Evolutionary conservation across 345 rosid genomes (phyloP), one percentile per base, ranked within the genome.

Genomic region (Pistacia vera): DNA sequence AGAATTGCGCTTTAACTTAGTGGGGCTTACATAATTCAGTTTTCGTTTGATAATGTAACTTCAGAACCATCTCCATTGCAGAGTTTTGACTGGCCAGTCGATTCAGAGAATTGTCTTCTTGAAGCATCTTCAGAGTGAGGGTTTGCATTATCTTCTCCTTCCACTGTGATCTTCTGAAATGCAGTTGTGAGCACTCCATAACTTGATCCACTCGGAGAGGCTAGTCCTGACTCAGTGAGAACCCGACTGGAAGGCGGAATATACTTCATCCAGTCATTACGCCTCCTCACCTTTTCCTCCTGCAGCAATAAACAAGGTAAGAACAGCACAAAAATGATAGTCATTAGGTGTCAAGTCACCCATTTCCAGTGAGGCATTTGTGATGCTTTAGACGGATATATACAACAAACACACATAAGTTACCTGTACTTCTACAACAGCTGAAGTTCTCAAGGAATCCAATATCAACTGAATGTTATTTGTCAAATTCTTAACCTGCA

Each of bases 401-500:
- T 18, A n/a, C 35, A 17, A 10, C 10, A 8, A 61, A 73, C 18
- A 49, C 18, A 62, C n/a, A 12, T 11, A 33, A 28, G 12, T 64
- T 86, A 91, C 98, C 90, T 91, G 84, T 68, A 91, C 84, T 86
- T 93, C 98, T 61, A 93, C 91, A 51, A 90, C 33, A 16, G 81
- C 58, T 67, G 98, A 93, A 66, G 75, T 77, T 78, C 84, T 80
- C 82, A 93, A 75, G 59, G 89, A 88, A 55, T 91, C 91, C 81
- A 93, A 77, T 76, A 93, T 89, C 52, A 92, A 69, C 66, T 85
- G 86, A 74, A 83, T 78, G 79, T 82, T 77, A 61, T 63, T 75
- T 25, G 97, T 93, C 85, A 90, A 80, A 70, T 28, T 85, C 72
- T 64, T 80, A 70, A 93, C 94, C 98, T 93, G 88, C 71, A 85